Evolutionary conservation across 192 early-diverging fungal species (phyloP), one percentile per base, ranked within the genome.

Genomic region (Dispira parvispora): DNA sequence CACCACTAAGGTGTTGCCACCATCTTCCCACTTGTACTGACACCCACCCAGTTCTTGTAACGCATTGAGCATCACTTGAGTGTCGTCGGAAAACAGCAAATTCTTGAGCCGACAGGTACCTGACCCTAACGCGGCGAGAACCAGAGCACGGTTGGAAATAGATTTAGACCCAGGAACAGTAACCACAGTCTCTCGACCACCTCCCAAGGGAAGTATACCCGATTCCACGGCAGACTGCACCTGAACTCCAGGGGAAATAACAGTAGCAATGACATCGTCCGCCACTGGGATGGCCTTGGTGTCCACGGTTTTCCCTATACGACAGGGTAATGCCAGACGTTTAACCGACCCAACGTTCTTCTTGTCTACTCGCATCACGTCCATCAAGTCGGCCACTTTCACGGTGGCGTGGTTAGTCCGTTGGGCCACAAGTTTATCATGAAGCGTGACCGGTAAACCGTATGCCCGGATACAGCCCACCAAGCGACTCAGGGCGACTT

Each of bases 21-120:
- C 82, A 68, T 97, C 87, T 71, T 94, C 92, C 91, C 92, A 96
- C 47, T 78, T 76, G 68, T 90, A 93, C 9, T 77, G 69, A 45
- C 90, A 91, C 18, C 85, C 91, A 43, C 86, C 88, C 56, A 96
- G 84, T 62, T 87, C 84, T 66, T 92, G 84, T 64, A 99, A 76
- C 45, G 92, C 90, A 58, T 80, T 82, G 60, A 96, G 74, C 96
- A 96, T 99, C 58, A 90, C 89, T 67, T 96, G 96, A 14, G 94
- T 95, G 71, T 99, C 96, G 70, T 99, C 94, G 16, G 96, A 99
- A 66, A 92, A 89, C 62, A 99, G 75, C 45, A 99, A 66, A 46
- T 92, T 92, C 56, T 80, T 80, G 65, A 99, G 66, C 25, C 87
- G 80, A 69, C 88, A 90, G 38, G 75, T 75, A 44, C 94, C 96